Evolutionary conservation across 768 basidiomycete genomes (phyloP), one percentile per base, ranked within the genome.

Genomic region (Termitomyces sp.): DNA sequence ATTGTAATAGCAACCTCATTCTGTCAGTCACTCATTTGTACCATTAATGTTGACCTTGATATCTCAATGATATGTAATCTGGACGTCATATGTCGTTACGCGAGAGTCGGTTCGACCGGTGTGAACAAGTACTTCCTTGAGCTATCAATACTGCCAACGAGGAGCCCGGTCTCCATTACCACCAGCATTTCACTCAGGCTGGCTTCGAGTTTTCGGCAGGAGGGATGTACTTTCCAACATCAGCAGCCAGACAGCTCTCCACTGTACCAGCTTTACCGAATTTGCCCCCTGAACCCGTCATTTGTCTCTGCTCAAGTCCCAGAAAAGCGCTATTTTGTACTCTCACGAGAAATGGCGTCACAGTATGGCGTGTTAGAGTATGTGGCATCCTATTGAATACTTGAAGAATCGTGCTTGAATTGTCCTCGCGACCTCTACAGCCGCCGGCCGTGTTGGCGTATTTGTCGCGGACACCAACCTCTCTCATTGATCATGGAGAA

Each of bases 221-320:
- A 46, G 36, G 38, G 55, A 93, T 93, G 91, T 94, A 92, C 74
- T 93, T 93, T 71, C 91, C 90, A 57, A 92, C 88, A 26, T 84
- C 87, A 36, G 84, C 88, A 44, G 88, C 91, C 30, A 76, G 82
- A 65, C 88, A 85, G 66, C 78, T 93, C 43, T 85, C 86, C 18
- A 83, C 84, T 18, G 78, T 79, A 22, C 89, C 90, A 36, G 77
- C 83, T n/a, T 74, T 90, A 35, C 85, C 88, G 30, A 82, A 87
- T 60, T 70, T 80, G 47, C 76, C 80, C 14, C 71, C 78, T 52
- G 86, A 90, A 65, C 72, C 75, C 30, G 76, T 88, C 47, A 70
- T 93, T 45, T 74, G 74, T 16, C 67, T 91, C 54, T 72, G 76
- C 26, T 76, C 88, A 6, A 91, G 86, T 65, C 86, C 87, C 22